These are phyloP conservation scores for Phytophthora chlamydospora DNA, from an alignment of 352 stramenopile species.

Conservation along the genomic window DNA sequence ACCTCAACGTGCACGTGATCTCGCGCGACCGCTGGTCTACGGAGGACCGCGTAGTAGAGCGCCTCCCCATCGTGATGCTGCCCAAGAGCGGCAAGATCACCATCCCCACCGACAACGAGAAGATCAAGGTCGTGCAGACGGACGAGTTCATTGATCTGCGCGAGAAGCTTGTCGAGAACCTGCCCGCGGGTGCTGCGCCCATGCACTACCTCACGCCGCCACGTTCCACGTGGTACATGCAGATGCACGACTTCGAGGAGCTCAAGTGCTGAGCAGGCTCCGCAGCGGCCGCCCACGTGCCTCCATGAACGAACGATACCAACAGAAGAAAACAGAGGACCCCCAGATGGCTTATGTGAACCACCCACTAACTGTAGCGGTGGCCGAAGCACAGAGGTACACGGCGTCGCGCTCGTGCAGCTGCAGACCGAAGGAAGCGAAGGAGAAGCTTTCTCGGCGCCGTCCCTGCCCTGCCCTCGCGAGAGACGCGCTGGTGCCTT, in stretches of 20 bases:
- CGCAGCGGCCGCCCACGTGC: no score
- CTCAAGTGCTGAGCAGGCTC: conserved; percentile 49
- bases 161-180: conserved; percentile 60
- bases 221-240: conserved; percentile 83
- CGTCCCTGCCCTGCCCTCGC: not conserved
- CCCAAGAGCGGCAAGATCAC: conserved; percentile 68
- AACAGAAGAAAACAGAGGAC: conserved; percentile 12
- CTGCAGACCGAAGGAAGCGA: conserved; percentile 24
- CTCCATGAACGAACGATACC: not conserved
- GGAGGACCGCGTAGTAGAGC: conserved; percentile 66
- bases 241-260: conserved; percentile 79
- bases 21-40: conserved; percentile 70
- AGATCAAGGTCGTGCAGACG: conserved; percentile 72
- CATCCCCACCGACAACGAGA: conserved; percentile 79
- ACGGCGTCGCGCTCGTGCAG: conserved; percentile 6
- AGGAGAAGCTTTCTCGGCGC: conserved; percentile 19
- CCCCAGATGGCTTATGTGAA: conserved; percentile 12
- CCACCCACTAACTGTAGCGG: conserved; percentile 11
- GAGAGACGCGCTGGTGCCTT: conserved; percentile 20
- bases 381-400: conserved; percentile 13
- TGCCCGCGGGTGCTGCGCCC: conserved; percentile 29
- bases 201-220: conserved; percentile 73
- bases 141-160: conserved; percentile 68
- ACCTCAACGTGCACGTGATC: conserved; percentile 77
- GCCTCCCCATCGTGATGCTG: conserved; percentile 72